phyloP scores from a whole-genome alignment of 805 yeast species.

The Yamadazyma scolyti region DNA sequence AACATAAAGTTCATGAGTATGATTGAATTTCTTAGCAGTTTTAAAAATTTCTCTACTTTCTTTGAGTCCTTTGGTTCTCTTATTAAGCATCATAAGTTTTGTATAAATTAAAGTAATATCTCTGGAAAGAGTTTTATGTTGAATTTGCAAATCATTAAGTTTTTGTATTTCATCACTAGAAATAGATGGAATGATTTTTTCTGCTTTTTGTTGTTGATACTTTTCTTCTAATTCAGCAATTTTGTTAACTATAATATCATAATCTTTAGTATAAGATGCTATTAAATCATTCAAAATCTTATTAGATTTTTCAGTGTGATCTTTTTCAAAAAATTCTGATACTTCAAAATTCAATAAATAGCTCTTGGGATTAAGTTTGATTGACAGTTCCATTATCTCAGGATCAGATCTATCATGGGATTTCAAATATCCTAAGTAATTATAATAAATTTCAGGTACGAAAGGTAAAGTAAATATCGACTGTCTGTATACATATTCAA shows the following conservation, averaged over 20 bases:
- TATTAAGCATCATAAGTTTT: constrained; percentile 66
- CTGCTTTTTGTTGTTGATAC: too few relatives aligned
- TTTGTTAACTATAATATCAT: constrained; percentile 4
- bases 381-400: constrained; percentile 51
- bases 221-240: constrained; percentile 13
- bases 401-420: constrained; percentile 41
- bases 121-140: constrained; percentile 20
- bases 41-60: constrained; percentile 74
- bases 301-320: constrained; percentile 12
- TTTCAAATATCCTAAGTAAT: constrained; percentile 35
- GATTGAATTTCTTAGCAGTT: constrained; percentile 52
- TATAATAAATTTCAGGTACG: constrained; percentile 76
- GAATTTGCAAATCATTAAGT: constrained; percentile 17
- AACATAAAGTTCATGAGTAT: constrained; percentile 67
- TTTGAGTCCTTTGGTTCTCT: constrained; percentile 62
- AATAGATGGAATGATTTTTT: too few relatives aligned
- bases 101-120: constrained; percentile 65
- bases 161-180: constrained; percentile 19
- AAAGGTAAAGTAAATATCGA: constrained; percentile 60
- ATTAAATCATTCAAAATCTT: too few relatives aligned
- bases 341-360: constrained; percentile 61
- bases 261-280: too few relatives aligned
- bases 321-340: constrained; percentile 67
- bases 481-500: constrained; percentile 69
- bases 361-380: constrained; percentile 66